These are phyloP conservation scores for Penicillium coffeae DNA, from an alignment of 495 filamentous ascomycete genomes.

Conservation along the genomic window DNA sequence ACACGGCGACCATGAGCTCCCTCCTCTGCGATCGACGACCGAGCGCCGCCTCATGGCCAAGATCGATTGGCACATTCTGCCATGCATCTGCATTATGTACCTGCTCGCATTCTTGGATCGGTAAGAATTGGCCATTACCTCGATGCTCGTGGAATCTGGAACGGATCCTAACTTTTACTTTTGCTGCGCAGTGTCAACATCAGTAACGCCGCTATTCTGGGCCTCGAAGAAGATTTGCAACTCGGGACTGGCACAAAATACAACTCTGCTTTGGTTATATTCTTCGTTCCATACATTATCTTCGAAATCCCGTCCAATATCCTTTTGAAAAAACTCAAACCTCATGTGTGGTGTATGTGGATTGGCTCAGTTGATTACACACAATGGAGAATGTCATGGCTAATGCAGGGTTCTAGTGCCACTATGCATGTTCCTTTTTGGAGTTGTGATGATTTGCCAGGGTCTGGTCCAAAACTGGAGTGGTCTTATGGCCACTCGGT, in stretches of 20 bases:
- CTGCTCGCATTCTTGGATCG: conserved; percentile 84
- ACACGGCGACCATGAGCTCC: conserved; percentile 20
- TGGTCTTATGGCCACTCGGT: conserved; percentile 76
- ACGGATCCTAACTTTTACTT: conserved; percentile 5
- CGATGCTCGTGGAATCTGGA: not conserved
- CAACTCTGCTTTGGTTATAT: conserved; percentile 79
- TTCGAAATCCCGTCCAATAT: conserved; percentile 89
- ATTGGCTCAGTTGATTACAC: not conserved
- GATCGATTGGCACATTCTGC: conserved; percentile 78
- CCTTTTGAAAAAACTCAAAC: conserved; percentile 73
- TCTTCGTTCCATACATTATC: conserved; percentile 89
- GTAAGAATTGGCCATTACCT: conserved; percentile 30
- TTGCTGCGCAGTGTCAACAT: conserved; percentile 54
- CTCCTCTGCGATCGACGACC: conserved; percentile 49
- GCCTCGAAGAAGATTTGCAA: conserved; percentile 60
- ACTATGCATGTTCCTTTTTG: conserved; percentile 78
- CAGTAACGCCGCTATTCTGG: conserved; percentile 60
- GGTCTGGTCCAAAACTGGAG: conserved; percentile 74
- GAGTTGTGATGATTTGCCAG: conserved; percentile 70
- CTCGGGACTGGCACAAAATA: conserved; percentile 57
- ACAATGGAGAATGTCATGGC: not conserved
- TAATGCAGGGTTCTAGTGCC: conserved; percentile 42
- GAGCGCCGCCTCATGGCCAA: conserved; percentile 69
- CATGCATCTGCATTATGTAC: conserved; percentile 78
- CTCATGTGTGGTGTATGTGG: conserved; percentile 67